These are phyloP conservation scores for Mycena rosella DNA, from an alignment of 768 basidiomycete species.

Conservation along the genomic window DNA sequence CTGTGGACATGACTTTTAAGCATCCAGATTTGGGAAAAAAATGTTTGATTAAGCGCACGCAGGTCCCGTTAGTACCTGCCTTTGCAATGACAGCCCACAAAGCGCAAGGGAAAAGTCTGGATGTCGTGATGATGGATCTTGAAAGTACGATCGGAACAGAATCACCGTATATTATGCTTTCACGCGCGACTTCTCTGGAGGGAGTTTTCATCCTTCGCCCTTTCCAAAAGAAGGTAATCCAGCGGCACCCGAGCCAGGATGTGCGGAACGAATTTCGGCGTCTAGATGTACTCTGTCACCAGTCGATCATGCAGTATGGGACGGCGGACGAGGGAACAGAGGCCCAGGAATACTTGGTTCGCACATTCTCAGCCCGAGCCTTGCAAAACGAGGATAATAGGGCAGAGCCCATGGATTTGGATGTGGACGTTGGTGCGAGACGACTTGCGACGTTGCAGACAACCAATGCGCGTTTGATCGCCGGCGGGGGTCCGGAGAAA, in stretches of 20 bases:
- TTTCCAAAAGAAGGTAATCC: background rate
- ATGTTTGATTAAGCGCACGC: slow-evolving; percentile 8
- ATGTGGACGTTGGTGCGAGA: background rate
- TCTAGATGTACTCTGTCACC: slow-evolving; percentile 5
- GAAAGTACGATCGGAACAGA: slow-evolving; percentile 13
- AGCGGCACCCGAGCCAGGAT: slow-evolving; percentile 12
- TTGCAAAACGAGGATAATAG: background rate
- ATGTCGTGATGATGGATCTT: background rate
- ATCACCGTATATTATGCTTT: slow-evolving; percentile 14
- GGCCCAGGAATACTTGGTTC: slow-evolving; percentile 8
- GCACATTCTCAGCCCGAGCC: slow-evolving; percentile 3
- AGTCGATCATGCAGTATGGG: slow-evolving; percentile 11
- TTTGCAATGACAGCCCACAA: slow-evolving; percentile 22
- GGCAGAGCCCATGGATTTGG: no score
- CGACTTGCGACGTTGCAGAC: background rate
- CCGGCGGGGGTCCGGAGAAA: no score
- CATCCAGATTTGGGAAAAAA: slow-evolving; percentile 15
- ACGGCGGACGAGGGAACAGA: slow-evolving; percentile 8
- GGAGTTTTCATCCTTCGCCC: background rate
- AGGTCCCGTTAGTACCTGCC: slow-evolving; percentile 4
- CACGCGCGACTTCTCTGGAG: slow-evolving; percentile 10
- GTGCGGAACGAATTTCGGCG: slow-evolving; percentile 13
- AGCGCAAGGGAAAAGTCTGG: slow-evolving; percentile 7
- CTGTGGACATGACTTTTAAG: slow-evolving; percentile 14
- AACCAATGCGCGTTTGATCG: background rate